Evolutionary conservation across 2,329 filamentous ascomycete species (phyloP).

Genomic region (Lachnellula hyalina): DNA sequence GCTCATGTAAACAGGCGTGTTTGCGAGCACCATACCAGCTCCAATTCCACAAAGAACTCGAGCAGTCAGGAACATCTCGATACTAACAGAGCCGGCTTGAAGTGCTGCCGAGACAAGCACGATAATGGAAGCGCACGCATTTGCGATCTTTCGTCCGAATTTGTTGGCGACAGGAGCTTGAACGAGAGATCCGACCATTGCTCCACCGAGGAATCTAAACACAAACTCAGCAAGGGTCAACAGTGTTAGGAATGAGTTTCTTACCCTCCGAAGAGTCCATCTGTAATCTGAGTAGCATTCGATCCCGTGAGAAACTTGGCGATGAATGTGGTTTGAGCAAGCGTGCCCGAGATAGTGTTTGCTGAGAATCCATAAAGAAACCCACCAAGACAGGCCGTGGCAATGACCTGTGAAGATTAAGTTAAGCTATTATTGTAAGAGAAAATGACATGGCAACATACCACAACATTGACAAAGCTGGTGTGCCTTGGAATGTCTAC

Average conservation of each 20-base stretch:
- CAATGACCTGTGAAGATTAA: constrained; percentile 15
- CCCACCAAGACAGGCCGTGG: constrained; percentile 24
- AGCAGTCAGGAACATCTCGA: not conserved
- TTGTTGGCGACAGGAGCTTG: constrained; percentile 22
- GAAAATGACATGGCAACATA: constrained; percentile 13
- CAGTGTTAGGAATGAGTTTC: not conserved
- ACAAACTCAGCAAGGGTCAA: not conserved
- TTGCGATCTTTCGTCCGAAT: constrained; percentile 22
- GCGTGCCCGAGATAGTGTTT: constrained; percentile 28
- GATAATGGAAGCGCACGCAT: constrained; percentile 11
- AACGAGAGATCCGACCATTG: constrained; percentile 21
- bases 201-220: constrained; percentile 22
- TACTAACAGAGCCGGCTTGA: constrained; percentile 14
- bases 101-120: constrained; percentile 17
- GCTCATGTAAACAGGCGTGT: constrained; percentile 21
- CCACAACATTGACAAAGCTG: constrained; percentile 16
- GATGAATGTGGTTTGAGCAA: constrained; percentile 28
- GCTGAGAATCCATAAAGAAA: constrained; percentile 30
- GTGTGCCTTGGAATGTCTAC: not conserved
- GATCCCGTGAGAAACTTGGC: constrained; percentile 20
- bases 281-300: constrained; percentile 17
- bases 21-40: constrained; percentile 10
- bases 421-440: constrained; percentile 6
- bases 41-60: not conserved
- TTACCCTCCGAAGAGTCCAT: constrained; percentile 21